Base-by-base conservation (phyloP, 345 rosid genomes). In the Salix koriyanagi region DNA sequence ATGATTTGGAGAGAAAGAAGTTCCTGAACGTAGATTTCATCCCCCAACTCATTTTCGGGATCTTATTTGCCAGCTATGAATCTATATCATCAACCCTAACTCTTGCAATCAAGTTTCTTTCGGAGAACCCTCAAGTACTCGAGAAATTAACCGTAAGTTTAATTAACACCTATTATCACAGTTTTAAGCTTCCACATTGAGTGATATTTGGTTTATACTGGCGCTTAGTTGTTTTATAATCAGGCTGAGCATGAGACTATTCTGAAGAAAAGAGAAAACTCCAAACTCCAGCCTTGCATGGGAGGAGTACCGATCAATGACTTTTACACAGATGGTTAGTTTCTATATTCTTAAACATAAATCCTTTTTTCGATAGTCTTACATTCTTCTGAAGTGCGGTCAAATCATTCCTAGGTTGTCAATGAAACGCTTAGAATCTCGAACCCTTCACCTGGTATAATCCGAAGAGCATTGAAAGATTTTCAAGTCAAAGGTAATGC, bases 401-500 rank as follows among this genome's bases (percentile, higher is more conserved):
- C 50, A 41, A 44, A 44, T 44, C 50, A 13, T 3, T 44, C 50
- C 5, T 44, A 44, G 44, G 44, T 41, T 9, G 44, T 41, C 44
- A 9, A 41, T 9, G 44, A 41, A 41, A 41, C 44, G 44, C 44
- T 41, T 41, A 41, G 44, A 41, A 41, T 41, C 18, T 18, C 62
- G 25, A 56, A 56, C 25, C 7, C 1, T 56, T 25, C 62, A 56
- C 62, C 62, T 16, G 62, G 62, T 16, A 16, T 56, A 23, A 75
- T 83, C 26, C 78, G 90, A 48, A 87, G 82, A 82, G 86, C 65
- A 5, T 32, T 70, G 25, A 64, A 61, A 76, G 87, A 87, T 69
- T 76, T 85, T 5, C 70, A 77, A 6, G 85, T 56, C 25, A 41
- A 41, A 41, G 44, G 44, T 41, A 41, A 41, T 41, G 44, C 12